These are phyloP conservation scores for Torulaspora quercuum DNA, from an alignment of 805 yeast genomes.

Conservation along the genomic window DNA sequence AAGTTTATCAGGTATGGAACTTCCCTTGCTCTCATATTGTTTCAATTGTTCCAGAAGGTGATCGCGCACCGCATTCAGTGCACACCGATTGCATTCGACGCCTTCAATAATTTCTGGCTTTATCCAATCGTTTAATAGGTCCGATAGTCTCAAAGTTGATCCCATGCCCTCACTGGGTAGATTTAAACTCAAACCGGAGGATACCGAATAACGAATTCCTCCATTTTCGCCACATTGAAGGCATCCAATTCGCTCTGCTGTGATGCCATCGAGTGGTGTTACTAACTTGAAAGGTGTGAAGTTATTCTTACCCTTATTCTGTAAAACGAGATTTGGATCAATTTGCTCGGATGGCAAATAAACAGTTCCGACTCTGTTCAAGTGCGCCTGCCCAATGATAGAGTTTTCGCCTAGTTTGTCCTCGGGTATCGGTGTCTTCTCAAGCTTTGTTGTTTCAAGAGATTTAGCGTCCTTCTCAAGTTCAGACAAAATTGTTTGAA, in stretches of 20 bases:
- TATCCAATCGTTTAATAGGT: conserved; percentile 61
- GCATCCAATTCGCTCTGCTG: conserved; percentile 88
- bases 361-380: conserved; percentile 61
- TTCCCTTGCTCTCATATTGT: conserved; percentile 26
- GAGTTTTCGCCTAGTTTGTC: conserved; percentile 38
- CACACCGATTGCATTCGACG: conserved; percentile 93
- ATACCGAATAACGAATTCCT: conserved; percentile 79
- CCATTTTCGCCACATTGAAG: conserved; percentile 89
- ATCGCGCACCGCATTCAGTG: conserved; percentile 58
- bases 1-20: conserved; percentile 32
- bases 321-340: conserved; percentile 56
- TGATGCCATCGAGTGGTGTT: conserved; percentile 89
- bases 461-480: conserved; percentile 47
- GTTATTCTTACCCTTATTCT: conserved; percentile 37
- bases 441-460: conserved; percentile 18
- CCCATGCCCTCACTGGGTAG: conserved; percentile 51
- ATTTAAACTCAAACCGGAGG: conserved; percentile 69
- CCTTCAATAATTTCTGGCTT: conserved; percentile 85
- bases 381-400: conserved; percentile 40
- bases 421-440: conserved; percentile 27
- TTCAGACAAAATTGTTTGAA: conserved; percentile 69
- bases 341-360: conserved; percentile 71
- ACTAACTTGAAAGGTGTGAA: conserved; percentile 53
- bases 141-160: conserved; percentile 45
- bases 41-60: conserved; percentile 43